Base-by-base conservation (phyloP, 1,284 basidiomycete genomes). In the Ustilago trichophora region DNA sequence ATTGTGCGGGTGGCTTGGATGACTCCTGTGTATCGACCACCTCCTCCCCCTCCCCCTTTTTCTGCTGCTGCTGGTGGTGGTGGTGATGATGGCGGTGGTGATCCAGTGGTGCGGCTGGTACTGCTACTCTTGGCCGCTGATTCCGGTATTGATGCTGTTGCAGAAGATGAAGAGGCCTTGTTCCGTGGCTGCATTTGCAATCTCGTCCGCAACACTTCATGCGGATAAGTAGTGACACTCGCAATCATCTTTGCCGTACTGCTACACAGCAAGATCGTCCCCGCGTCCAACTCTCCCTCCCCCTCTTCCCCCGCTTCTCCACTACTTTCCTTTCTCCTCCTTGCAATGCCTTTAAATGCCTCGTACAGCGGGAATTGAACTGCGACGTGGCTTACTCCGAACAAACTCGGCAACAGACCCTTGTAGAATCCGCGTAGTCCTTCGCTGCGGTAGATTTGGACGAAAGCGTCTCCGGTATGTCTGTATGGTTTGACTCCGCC, bases 311-410 rank as follows among this genome's bases (percentile, higher is more conserved):
- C 22, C 26, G 12, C 12, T 15, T 22, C n/a, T 15, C 21, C 18
- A 9, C 34, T 38, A 32, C 37, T 40, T 15, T 48, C 26, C n/a
- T 8, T 8, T 29, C 27, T 29, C 8, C 13, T 13, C 27, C 56
- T 42, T 1, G 58, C 67, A 16, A 70, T 26, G 1, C 22, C 10
- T 46, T 81, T 81, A 47, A 81, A 79, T 11, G 50, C 46, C 46
- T 81, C 79, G 40, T 81, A 81, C 19, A 81, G 57, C 24, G 79
- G 79, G 35, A 81, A 81, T 34, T 81, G 79, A 12, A 81, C 76
- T 26, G 76, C 76, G 0, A 81, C 79, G 27, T 81, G 79, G 15
- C 57, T 67, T 0, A 81, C 78, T 7, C 79, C 79, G 13, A 81
- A 67, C 29, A 81, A 36, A 22, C 57, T 65, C 1, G 79, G 78